These are phyloP conservation scores for Nemania sp. DNA, from an alignment of 2,329 filamentous ascomycete species.

Conservation along the genomic window DNA sequence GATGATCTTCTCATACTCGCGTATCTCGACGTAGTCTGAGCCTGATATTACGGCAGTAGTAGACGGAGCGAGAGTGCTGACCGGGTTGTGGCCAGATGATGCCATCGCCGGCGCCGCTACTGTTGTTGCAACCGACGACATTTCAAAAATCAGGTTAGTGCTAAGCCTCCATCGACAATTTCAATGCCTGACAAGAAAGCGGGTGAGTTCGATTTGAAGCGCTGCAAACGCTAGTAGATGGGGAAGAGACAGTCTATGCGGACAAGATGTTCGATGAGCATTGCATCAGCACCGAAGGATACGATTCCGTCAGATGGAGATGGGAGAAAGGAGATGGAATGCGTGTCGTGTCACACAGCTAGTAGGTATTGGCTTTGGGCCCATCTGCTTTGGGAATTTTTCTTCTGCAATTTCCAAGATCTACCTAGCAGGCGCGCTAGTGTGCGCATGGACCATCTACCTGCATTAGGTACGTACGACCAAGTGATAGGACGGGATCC, in stretches of 20 bases:
- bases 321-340: conserved; percentile 5
- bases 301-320: conserved; percentile 13
- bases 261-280: conserved; percentile 6
- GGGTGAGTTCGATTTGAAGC: conserved; percentile 4
- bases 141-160: conserved; percentile 26
- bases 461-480: not conserved
- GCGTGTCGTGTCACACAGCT: conserved; percentile 17
- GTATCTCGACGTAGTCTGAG: conserved; percentile 57
- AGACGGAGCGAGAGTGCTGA: conserved; percentile 7
- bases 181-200: conserved; percentile 15
- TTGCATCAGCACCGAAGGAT: not conserved
- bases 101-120: no score
- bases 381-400: conserved; percentile 5
- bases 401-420: conserved; percentile 9
- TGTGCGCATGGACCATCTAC: conserved; percentile 11
- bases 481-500: no score
- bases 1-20: conserved; percentile 79
- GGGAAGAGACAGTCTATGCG: conserved; percentile 14
- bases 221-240: conserved; percentile 4
- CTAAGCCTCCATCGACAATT: conserved; percentile 18
- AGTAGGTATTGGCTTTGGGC: conserved; percentile 7
- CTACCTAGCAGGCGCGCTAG: not conserved
- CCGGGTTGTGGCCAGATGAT: conserved; percentile 27
- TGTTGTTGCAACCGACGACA: conserved; percentile 25
- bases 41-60: conserved; percentile 27